A percentile compares a stretch with the other conserved stretches of the same genome.
These are phyloP conservation scores for Chrysanthemum makinoi DNA, from an alignment of 129 eudicot genomes.

Conservation along the genomic window DNA sequence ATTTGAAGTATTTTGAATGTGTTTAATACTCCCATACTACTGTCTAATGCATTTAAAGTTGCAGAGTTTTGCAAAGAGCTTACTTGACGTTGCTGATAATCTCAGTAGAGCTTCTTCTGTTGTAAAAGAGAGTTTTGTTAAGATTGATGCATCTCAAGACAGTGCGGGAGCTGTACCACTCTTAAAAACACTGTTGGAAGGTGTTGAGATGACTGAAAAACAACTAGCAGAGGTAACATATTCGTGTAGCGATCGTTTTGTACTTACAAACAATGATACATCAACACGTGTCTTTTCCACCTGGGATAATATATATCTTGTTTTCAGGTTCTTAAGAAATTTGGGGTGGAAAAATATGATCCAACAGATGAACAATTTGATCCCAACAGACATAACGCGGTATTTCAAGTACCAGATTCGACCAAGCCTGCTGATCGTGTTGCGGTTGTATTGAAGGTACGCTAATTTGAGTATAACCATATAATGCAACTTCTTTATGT, in stretches of 20 bases:
- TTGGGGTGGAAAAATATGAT: slow-evolving; percentile 74
- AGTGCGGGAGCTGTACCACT: slow-evolving; percentile 68
- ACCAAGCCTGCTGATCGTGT: slow-evolving; percentile 65
- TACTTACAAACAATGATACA: background rate
- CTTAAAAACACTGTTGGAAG: slow-evolving; percentile 74
- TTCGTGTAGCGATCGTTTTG: background rate
- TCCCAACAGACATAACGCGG: slow-evolving; percentile 78
- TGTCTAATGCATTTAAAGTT: slow-evolving; percentile 13
- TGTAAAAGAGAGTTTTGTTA: slow-evolving; percentile 63
- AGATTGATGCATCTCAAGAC: slow-evolving; percentile 65
- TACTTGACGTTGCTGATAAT: slow-evolving; percentile 83
- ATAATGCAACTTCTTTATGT: background rate
- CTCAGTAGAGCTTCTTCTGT: slow-evolving; percentile 74
- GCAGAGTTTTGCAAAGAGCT: slow-evolving; percentile 78
- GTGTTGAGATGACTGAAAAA: slow-evolving; percentile 96
- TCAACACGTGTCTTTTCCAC: background rate
- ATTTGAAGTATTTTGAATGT: background rate
- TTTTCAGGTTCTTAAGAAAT: slow-evolving; percentile 68
- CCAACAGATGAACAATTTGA: slow-evolving; percentile 70
- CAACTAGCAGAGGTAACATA: slow-evolving; percentile 63
- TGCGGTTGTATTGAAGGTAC: slow-evolving; percentile 82
- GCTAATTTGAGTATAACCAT: background rate
- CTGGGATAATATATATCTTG: background rate
- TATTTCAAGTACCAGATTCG: slow-evolving; percentile 71
- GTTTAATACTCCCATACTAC: background rate